Percentiles rank a stretch among this genome's conserved stretches.
phyloP scores from a whole-genome alignment of 2,329 filamentous ascomycete species.

The Aureobasidium sp. region DNA sequence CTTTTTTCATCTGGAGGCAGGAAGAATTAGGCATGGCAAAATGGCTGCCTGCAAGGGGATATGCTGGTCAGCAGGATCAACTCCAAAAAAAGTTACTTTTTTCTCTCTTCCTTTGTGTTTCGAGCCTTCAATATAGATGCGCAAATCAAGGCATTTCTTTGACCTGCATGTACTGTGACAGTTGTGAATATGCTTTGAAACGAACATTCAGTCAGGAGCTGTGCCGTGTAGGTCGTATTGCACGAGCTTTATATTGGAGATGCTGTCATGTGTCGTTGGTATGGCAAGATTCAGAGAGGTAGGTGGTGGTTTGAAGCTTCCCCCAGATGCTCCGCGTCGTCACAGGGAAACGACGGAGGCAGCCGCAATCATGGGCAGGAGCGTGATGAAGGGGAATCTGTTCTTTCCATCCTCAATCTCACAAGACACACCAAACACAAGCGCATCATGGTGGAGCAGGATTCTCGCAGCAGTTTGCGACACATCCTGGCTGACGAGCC shows the following conservation, averaged over 20 bases:
- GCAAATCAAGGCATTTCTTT: background rate
- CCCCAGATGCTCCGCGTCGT: background rate
- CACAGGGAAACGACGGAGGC: conserved; percentile 1
- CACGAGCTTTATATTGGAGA: background rate
- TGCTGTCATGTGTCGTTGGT: background rate
- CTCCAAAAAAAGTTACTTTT: conserved; percentile 12
- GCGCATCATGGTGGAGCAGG: conserved; percentile 12
- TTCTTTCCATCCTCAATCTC: background rate
- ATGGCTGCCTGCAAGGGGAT: conserved; percentile 11
- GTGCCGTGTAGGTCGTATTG: background rate
- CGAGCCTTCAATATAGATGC: background rate
- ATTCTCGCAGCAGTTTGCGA: conserved; percentile 15
- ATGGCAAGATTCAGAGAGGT: background rate
- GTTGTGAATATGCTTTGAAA: background rate
- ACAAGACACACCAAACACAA: background rate
- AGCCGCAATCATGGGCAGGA: background rate
- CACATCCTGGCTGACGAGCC: conserved; percentile 22
- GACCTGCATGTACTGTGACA: background rate
- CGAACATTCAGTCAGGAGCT: too few species aligned
- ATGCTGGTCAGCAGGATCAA: conserved; percentile 13
- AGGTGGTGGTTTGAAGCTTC: background rate
- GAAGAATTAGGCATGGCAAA: conserved; percentile 10
- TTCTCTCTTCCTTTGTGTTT: background rate
- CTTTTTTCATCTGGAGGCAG: conserved; percentile 13
- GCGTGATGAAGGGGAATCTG: background rate